Base-by-base conservation (phyloP, 2,329 filamentous ascomycete species). In the Lojkania enalia region DNA sequence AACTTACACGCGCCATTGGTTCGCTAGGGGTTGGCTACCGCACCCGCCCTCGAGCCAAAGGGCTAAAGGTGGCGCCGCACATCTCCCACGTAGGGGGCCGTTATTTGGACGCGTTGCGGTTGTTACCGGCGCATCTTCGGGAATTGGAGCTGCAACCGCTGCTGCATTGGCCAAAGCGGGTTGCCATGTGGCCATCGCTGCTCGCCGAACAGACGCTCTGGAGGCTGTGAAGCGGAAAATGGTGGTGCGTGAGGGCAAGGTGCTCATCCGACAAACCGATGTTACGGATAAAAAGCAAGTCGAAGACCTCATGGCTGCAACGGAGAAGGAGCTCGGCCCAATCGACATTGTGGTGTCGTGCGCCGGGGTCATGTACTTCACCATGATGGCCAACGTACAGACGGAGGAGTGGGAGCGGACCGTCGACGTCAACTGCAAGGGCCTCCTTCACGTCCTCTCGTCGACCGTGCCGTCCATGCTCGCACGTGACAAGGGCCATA, bases 301-400 rank as follows among this genome's bases (percentile, higher is more conserved):
- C 4, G 81, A 87, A 55, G 77, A 78, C 0, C 81, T 92, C 3
- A 74, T 91, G 49, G 68, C 71, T 2, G 74, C 79, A 0, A 76
- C 86, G 1, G 74, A 74, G 19, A 76, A 80, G 35, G 74, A 84
- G 55, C 82, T 91, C 0, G 88, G 87, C 0, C 81, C 84, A 0
- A 76, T 91, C 33, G 88, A 92, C 63, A 87, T 91, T 39, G 78
- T 92, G n/a, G 82, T 92, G 38, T 83, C 83, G 30, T 89, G 87
- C 60, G 88, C 88, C 0, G 88, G 88, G 25, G 88, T 92, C 63
- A 92, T 92, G 88, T 92, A 92, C 73, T 92, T 84, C 71, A 91
- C 88, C 42, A 84, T 91, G 83, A 91, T 92, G 88, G 82, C 84
- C 44, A 91, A 90, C 63, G 79, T 75, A 13, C 79, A 86, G 52